Base-by-base conservation (phyloP, 331 rosid species). In the Pyrus hybrid region DNA sequence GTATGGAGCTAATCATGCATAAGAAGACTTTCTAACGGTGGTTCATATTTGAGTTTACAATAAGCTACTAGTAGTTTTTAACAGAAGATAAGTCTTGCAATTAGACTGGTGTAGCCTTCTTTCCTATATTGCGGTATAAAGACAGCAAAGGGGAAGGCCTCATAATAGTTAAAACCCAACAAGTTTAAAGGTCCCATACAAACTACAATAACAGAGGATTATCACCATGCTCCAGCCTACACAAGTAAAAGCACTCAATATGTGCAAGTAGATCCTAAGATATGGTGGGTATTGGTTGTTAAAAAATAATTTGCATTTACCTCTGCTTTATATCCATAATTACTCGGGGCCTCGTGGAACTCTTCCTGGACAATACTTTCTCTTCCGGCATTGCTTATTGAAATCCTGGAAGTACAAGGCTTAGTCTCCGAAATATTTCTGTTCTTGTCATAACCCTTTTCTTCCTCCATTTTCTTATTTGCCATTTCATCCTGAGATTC, bases 291-390 rank as follows among this genome's bases (percentile, higher is more conserved):
- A 45, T 43, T 18, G 18, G 9, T 53, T 29, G 13, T 22, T 6
- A 30, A 56, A 66, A 43, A 35, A n/a, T 32, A 25, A 66, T 41
- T 30, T 61, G 25, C 49, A 70, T 35, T 47, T 87, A 88, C 99
- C 96, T 85, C 80, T 69, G 35, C 68, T 37, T 72, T 80, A 75
- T 76, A 77, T 25, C 71, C 82, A 75, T 77, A 25, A 51, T 76
- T 78, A 74, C 60, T 83, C 29, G 18, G 47, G 58, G 75, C 70
- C 49, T 86, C 84, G 35, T 69, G 4, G 16, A 8, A 72, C 70
- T 80, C 73, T 66, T 81, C 83, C 13, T 17, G 78, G 35, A 54
- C 67, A 77, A 30, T 45, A 74, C 83, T 78, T 77, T 83, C 84
- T 86, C 76, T 78, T 68, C 77, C 57, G 21, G 56, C 76, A 26